These are phyloP conservation scores for Colletotrichum lupini DNA, from an alignment of 2,329 filamentous ascomycete genomes.

Conservation along the genomic window DNA sequence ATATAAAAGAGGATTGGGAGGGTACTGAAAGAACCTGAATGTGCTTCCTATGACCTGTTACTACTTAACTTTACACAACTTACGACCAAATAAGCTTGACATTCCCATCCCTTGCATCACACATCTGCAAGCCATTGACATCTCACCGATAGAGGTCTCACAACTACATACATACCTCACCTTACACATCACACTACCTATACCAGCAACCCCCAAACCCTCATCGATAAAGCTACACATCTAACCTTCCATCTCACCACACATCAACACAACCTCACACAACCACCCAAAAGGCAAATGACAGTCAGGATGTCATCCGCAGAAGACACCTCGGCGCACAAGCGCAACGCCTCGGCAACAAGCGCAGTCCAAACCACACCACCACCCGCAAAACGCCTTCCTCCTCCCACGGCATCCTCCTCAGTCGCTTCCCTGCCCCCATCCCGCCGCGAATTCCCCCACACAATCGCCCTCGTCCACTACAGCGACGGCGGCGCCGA, in stretches of 20 bases:
- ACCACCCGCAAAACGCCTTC: constrained; percentile 59
- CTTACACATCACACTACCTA: background rate
- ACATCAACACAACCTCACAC: background rate
- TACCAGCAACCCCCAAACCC: background rate
- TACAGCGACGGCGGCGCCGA: constrained; percentile 42
- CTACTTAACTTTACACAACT: background rate
- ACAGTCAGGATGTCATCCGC: constrained; percentile 20
- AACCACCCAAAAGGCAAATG: background rate
- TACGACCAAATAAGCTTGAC: background rate
- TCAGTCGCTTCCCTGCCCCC: constrained; percentile 24
- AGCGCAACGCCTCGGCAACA: constrained; percentile 32
- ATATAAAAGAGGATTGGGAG: background rate
- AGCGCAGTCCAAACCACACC: constrained; percentile 46
- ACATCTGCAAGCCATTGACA: background rate
- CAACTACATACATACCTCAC: background rate
- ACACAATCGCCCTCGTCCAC: constrained; percentile 46
- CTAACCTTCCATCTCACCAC: background rate
- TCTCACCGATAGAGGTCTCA: constrained; percentile 7
- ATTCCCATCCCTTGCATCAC: background rate
- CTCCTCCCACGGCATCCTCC: constrained; percentile 38
- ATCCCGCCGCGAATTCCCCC: constrained; percentile 28
- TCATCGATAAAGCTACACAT: background rate
- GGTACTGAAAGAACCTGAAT: background rate
- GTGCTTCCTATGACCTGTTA: background rate
- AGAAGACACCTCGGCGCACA: constrained; percentile 25